phyloP scores from a whole-genome alignment of 2,329 filamentous ascomycete genomes.

The Ophiostoma ips region DNA sequence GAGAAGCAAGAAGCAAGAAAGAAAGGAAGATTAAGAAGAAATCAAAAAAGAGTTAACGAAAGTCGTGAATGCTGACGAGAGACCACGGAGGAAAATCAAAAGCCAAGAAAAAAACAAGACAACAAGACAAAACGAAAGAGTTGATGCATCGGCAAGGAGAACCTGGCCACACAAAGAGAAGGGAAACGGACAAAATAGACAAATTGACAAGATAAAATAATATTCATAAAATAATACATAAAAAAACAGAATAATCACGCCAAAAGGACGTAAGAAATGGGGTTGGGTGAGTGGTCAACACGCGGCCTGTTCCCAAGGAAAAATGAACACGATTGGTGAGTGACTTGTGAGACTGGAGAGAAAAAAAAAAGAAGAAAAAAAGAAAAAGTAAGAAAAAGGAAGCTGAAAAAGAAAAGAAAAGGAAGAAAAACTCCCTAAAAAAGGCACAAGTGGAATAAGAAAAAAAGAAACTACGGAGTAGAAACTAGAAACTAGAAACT shows the following conservation, averaged over 20 bases:
- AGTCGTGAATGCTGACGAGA: neutral
- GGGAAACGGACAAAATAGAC: neutral
- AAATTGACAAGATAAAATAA: neutral
- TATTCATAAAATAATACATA: neutral
- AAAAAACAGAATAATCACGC: neutral
- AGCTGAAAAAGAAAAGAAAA: neutral
- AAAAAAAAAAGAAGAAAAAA: neutral
- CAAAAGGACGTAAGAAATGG: too few relatives aligned
- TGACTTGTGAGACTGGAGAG: neutral
- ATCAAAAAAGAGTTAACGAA: neutral
- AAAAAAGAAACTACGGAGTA: too few relatives aligned
- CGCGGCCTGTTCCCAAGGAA: slow-evolving; percentile 3
- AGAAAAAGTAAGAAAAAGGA: too few relatives aligned
- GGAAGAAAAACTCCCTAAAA: neutral
- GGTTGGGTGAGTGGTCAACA: slow-evolving; percentile 3
- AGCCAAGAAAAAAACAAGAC: neutral
- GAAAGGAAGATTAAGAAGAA: neutral
- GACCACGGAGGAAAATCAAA: neutral
- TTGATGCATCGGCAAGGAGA: neutral
- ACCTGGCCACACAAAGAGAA: neutral
- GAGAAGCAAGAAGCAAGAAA: neutral
- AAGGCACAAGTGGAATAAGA: neutral
- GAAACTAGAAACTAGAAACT: neutral
- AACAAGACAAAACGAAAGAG: neutral
- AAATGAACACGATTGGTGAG: too few relatives aligned